Base-by-base conservation (phyloP, 495 filamentous ascomycete genomes). In the Neurospora sp. region DNA sequence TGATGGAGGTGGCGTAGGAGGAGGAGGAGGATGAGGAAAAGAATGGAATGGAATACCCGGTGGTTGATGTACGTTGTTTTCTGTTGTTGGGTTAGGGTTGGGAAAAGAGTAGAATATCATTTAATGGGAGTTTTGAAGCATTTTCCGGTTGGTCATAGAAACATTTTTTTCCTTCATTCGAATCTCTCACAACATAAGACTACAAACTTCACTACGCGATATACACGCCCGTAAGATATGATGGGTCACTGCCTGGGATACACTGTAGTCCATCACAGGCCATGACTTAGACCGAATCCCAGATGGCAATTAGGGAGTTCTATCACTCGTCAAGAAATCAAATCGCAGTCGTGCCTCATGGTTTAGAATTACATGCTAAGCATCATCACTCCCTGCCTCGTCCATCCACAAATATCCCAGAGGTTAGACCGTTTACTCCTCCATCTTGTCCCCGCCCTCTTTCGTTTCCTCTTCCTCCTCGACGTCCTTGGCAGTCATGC, bases 401-500 rank as follows among this genome's bases (percentile, higher is more conserved):
- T 69, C n/a, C 16, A 22, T 70, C 44, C 31, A 69, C 4, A 65
- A 35, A 71, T 22, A 18, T 12, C 27, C 42, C 4, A 18, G 27
- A 35, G 71, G 10, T 68, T 42, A 61, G 38, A 37, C 14, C 40
- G 6, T 42, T 82, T 87, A 93, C 83, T 93, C 91, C 82, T 93
- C 88, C 91, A 93, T 93, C 81, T 89, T 90, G 75, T 92, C 90
- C 27, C 53, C 53, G 39, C 85, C 87, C 38, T 83, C 77, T 78
- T 86, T 82, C 76, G 87, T 84, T 77, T 85, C 85, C 70, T 87
- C 86, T 42, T 91, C 90, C 9, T 93, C 91, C 44, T 93, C 92
- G 22, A 91, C 89, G 44, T 93, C 91, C 72, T 91, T 92, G 20
- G 92, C 91, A 78, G 94, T 81, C 40, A 88, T 85, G 84, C 89